Evolutionary conservation across 176 grass and related monocot species (phyloP), one percentile per base, ranked within the genome.

Genomic region (Zoysia pacifica): DNA sequence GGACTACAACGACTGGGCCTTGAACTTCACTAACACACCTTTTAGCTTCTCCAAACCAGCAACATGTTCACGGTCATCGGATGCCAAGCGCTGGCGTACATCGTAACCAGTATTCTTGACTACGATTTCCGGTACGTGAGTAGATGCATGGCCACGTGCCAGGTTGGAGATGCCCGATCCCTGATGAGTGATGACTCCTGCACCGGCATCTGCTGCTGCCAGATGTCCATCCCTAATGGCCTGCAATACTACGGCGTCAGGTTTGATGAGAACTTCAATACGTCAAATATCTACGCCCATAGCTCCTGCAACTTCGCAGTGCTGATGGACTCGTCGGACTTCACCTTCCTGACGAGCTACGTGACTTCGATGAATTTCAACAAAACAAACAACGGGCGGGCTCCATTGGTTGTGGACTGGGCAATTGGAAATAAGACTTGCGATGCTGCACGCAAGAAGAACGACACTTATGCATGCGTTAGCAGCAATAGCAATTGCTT

Each of bases 171-270:
- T 63, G 0, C 39, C 1, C 1, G 2, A 0, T 1, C 6, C 49
- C n/a, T 85, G 0, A 18, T 41, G 28, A 28, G 28, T 5, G 7
- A 82, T 9, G 77, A 48, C 41, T 36, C 77, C 15, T 89, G 87
- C 77, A 49, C 82, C 38, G 87, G 87, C 6, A 81, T 89, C 2
- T 77, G 87, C 8, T 89, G 87, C 48, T 89, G 87, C 48, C 65
- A 61, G 11, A 89, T 20, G 1, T 6, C 65, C 2, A 82, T 89
- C 16, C 83, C 87, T 7, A 40, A 45, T 14, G 65, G 49, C 2
- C 70, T 85, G 1, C 67, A 48, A 16, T 77, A 67, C 70, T 78
- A 77, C 14, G 0, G 0, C 0, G 56, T 86, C 0, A 0, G 2
- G 51, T 89, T 89, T 2, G 72, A 73, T 4, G 0, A 0, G 1